Evolutionary conservation across 345 rosid genomes (phyloP).

Genomic region (Nasturtium officinale): DNA sequence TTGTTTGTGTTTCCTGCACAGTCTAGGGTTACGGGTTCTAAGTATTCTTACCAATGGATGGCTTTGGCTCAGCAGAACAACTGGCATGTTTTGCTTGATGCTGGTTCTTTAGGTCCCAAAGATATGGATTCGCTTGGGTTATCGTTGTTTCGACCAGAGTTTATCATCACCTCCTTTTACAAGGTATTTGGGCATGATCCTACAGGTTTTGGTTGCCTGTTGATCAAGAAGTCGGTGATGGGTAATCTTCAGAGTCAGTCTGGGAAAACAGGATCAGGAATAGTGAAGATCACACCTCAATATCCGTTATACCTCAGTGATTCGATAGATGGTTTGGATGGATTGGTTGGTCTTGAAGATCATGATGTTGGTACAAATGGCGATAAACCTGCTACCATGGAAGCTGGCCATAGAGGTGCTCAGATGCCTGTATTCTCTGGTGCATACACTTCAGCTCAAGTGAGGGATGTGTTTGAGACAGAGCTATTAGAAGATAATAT

Average conservation of each 20-base stretch:
- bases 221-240: constrained; percentile 87
- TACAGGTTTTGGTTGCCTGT: constrained; percentile 79
- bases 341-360: constrained; percentile 54
- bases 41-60: constrained; percentile 95
- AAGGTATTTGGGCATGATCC: constrained; percentile 81
- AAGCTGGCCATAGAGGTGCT: constrained; percentile 41
- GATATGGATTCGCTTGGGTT: constrained; percentile 89
- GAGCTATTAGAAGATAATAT: constrained; percentile 70
- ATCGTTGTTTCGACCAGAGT: constrained; percentile 85
- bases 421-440: constrained; percentile 84
- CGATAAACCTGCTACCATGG: constrained; percentile 44
- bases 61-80: constrained; percentile 80
- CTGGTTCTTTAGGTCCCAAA: constrained; percentile 84
- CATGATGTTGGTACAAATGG: constrained; percentile 43
- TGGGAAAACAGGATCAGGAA: constrained; percentile 72
- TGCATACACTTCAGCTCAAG: constrained; percentile 69
- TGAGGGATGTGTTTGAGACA: constrained; percentile 76
- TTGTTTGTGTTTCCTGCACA: constrained; percentile 86
- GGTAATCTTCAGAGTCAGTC: constrained; percentile 64
- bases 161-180: constrained; percentile 79
- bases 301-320: constrained; percentile 74
- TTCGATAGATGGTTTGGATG: constrained; percentile 72
- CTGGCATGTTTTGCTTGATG: constrained; percentile 84
- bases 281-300: constrained; percentile 74
- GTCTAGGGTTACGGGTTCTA: constrained; percentile 80